Conservation (phyloP, 2,329 filamentous ascomycete genomes). For the Fusarium palustre region DNA sequence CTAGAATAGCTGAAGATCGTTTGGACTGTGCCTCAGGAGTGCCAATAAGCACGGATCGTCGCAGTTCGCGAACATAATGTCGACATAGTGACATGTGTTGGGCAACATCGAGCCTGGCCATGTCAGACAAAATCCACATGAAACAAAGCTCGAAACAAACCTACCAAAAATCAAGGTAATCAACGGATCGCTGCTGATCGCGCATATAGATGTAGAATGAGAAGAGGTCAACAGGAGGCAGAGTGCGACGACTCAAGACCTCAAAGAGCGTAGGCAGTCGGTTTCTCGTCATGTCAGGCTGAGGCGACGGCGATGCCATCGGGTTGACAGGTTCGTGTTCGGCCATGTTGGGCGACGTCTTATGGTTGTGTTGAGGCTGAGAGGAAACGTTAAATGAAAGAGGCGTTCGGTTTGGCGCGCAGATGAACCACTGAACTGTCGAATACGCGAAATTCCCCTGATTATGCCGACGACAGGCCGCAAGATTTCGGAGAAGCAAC, state of each 20-base stretch:
- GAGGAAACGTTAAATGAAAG: constrained; percentile 35
- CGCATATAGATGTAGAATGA: constrained; percentile 99
- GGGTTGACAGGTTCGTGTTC: constrained; percentile 46
- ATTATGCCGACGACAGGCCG: constrained; percentile 28
- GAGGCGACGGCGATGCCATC: constrained; percentile 62
- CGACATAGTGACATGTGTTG: constrained; percentile 98
- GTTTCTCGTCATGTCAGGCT: constrained; percentile 76
- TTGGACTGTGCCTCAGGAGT: constrained; percentile 94
- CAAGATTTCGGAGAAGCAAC: constrained; percentile 28
- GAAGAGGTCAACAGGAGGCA: constrained; percentile 95
- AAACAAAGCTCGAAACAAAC: constrained; percentile 44
- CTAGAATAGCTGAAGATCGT: constrained; percentile 83
- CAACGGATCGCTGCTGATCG: constrained; percentile 96
- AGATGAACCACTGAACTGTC: constrained; percentile 28
- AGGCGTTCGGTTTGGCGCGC: constrained; percentile 30
- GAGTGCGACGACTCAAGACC: constrained; percentile 91
- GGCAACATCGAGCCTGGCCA: constrained; percentile 91
- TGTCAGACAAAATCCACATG: constrained; percentile 27
- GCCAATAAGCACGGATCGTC: constrained; percentile 90
- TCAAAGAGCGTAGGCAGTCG: constrained; percentile 95
- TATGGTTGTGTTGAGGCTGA: constrained; percentile 11
- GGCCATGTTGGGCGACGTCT: constrained; percentile 41
- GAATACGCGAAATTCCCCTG: constrained; percentile 40
- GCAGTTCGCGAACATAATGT: constrained; percentile 95
- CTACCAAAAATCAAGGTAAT: constrained; percentile 98